Evolutionary conservation across 306 rosid genomes (phyloP).

Genomic region (Gynostemma pentaphyllum): DNA sequence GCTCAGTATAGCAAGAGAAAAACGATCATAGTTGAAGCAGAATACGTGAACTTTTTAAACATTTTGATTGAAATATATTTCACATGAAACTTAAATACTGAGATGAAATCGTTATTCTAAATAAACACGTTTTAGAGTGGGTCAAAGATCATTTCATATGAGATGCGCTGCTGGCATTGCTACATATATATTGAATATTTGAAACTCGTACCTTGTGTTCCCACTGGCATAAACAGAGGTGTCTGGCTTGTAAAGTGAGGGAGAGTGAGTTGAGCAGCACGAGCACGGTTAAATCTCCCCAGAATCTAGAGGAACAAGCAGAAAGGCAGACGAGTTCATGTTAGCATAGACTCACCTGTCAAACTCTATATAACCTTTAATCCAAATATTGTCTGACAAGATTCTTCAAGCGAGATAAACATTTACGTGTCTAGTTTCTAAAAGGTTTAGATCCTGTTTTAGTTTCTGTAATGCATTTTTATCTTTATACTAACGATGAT

Average conservation of each 20-base stretch:
- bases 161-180: no score
- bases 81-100: no score
- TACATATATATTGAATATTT: background rate
- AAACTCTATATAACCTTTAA: background rate
- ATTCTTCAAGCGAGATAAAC: background rate
- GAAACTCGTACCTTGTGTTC: conserved; percentile 71
- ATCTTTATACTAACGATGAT: no score
- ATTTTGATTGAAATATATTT: no score
- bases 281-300: conserved; percentile 89
- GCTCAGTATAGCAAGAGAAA: background rate
- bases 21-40: no score
- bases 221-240: conserved; percentile 95
- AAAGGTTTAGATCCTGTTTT: background rate
- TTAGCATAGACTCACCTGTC: background rate
- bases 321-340: background rate
- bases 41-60: no score
- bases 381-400: background rate
- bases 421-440: background rate
- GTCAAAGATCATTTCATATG: no score
- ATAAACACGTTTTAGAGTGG: no score
- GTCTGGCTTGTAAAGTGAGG: conserved; percentile 78
- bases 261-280: conserved; percentile 70
- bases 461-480: no score
- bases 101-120: no score
- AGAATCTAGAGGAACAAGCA: conserved; percentile 30